These are phyloP conservation scores for Mucor circinelloides DNA, from an alignment of 371 early-diverging fungal genomes.

Conservation along the genomic window DNA sequence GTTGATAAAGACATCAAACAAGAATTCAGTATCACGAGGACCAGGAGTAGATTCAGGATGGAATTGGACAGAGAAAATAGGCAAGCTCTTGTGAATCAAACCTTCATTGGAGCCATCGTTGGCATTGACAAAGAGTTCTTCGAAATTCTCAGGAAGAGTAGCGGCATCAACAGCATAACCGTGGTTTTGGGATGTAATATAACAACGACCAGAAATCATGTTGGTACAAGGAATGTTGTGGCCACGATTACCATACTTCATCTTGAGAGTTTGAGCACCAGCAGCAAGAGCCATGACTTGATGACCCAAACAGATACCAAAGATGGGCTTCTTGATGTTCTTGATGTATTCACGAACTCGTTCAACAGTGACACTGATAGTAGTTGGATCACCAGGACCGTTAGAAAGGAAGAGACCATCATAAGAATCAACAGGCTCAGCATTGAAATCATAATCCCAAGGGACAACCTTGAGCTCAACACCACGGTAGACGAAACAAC, in stretches of 20 bases:
- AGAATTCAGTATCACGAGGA: conserved; percentile 94
- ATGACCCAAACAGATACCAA: conserved; percentile 98
- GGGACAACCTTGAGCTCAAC: conserved; percentile 94
- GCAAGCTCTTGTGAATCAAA: conserved; percentile 84
- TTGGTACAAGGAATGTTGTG: conserved; percentile 98
- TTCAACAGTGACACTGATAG: conserved; percentile 73
- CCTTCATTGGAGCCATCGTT: conserved; percentile 98
- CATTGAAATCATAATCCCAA: conserved; percentile 90
- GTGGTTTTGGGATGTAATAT: conserved; percentile 97
- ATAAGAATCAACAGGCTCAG: conserved; percentile 68
- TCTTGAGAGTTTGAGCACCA: conserved; percentile 91
- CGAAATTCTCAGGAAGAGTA: conserved; percentile 76
- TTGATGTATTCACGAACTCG: conserved; percentile 68
- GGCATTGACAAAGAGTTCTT: conserved; percentile 95
- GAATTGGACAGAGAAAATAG: conserved; percentile 97
- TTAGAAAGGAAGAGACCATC: conserved; percentile 96
- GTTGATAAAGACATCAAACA: conserved; percentile 92
- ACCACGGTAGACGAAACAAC: conserved; percentile 93
- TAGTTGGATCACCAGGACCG: conserved; percentile 97
- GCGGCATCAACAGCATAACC: conserved; percentile 93
- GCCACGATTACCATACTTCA: conserved; percentile 98
- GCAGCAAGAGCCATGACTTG: conserved; percentile 93
- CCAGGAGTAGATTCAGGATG: conserved; percentile 98
- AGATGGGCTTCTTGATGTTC: conserved; percentile 84
- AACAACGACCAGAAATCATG: conserved; percentile 92